A percentile compares a stretch with the other conserved stretches of the same genome.
phyloP scores from a whole-genome alignment of 148 eudicot species.

The Dianthus caryophyllus region DNA sequence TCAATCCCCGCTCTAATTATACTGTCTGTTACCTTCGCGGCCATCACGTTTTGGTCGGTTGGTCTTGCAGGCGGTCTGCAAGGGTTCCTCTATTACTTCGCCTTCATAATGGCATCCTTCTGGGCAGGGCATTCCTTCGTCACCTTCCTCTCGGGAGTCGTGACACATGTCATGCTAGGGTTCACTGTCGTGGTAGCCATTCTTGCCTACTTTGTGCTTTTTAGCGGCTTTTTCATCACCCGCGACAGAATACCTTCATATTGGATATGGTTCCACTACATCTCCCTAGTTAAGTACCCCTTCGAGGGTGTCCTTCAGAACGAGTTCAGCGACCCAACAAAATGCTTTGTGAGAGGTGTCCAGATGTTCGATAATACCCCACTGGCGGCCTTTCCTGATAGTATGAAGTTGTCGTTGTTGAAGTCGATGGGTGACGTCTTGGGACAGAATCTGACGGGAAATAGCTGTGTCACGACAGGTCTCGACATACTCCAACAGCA shows the following conservation, averaged over 20 bases:
- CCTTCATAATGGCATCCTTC: slow-evolving; percentile 56
- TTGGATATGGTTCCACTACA: slow-evolving; percentile 85
- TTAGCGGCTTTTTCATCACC: slow-evolving; percentile 78
- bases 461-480: slow-evolving; percentile 65
- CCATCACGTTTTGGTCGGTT: slow-evolving; percentile 63
- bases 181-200: slow-evolving; percentile 76
- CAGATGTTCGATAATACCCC: slow-evolving; percentile 77
- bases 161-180: slow-evolving; percentile 63
- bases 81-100: slow-evolving; percentile 61
- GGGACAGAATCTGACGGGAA: slow-evolving; percentile 51
- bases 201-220: slow-evolving; percentile 67
- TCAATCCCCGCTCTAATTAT: slow-evolving; percentile 60
- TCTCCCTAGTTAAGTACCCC: slow-evolving; percentile 73
- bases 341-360: slow-evolving; percentile 62
- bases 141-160: slow-evolving; percentile 77
- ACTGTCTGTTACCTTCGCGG: slow-evolving; percentile 63
- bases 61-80: slow-evolving; percentile 56
- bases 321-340: slow-evolving; percentile 54
- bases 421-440: slow-evolving; percentile 48
- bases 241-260: slow-evolving; percentile 63
- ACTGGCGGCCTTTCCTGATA: slow-evolving; percentile 38
- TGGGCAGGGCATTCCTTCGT: slow-evolving; percentile 95
- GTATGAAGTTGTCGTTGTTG: slow-evolving; percentile 46
- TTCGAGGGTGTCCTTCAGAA: slow-evolving; percentile 69
- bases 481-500: slow-evolving; percentile 52